These are phyloP conservation scores for Aureobasidium leucospermi DNA, from an alignment of 2,329 filamentous ascomycete species.

Conservation along the genomic window DNA sequence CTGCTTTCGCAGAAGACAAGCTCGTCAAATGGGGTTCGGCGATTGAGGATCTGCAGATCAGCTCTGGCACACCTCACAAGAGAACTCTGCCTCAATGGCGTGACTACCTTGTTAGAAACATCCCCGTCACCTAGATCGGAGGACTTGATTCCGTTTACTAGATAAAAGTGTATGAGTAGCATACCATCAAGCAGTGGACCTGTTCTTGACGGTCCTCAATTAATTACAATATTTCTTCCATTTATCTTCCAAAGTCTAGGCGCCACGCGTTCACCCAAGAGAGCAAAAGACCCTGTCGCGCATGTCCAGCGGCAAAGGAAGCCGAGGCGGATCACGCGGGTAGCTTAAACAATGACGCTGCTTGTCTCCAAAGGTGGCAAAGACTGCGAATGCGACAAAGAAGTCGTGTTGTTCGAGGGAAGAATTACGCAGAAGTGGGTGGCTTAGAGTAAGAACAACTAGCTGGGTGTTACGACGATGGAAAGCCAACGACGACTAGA, in stretches of 20 bases:
- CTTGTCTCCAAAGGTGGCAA: neutral
- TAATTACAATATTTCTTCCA: neutral
- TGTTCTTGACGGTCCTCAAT: neutral
- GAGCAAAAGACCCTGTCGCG: neutral
- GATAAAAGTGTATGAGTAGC: too few relatives aligned
- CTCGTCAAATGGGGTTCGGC: constrained; percentile 35
- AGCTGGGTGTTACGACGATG: neutral
- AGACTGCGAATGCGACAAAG: neutral
- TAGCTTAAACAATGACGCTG: neutral
- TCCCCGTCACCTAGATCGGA: constrained; percentile 24
- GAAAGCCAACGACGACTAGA: too few relatives aligned
- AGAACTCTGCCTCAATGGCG: constrained; percentile 30
- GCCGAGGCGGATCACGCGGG: neutral
- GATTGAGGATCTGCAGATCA: constrained; percentile 33
- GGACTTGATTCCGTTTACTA: too few relatives aligned
- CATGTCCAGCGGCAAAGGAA: neutral
- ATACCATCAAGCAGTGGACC: too few relatives aligned
- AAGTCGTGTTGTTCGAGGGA: neutral
- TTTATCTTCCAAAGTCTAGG: neutral
- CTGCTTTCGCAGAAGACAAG: constrained; percentile 27
- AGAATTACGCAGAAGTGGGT: neutral
- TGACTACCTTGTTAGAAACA: constrained; percentile 32
- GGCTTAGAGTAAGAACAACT: neutral
- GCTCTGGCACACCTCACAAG: constrained; percentile 12
- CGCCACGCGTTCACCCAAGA: constrained; percentile 9